Base-by-base conservation (phyloP, 495 filamentous ascomycete genomes). In the Penicillium verhagenii region DNA sequence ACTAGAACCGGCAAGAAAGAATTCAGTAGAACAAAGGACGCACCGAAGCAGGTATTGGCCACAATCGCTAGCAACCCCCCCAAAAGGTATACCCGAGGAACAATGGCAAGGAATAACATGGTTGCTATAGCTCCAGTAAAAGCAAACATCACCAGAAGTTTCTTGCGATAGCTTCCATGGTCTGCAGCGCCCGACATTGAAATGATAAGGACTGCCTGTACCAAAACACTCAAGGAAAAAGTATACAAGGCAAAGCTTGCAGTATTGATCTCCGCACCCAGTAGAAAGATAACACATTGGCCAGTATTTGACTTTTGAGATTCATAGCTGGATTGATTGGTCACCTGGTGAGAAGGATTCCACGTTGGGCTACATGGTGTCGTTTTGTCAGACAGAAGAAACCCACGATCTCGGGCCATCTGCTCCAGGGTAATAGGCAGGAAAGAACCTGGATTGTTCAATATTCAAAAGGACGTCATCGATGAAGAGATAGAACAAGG, bases 241-340 rank as follows among this genome's bases (percentile, higher is more conserved):
- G 90, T 96, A 74, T 97, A 98, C 88, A 98, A 92, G 53, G 95
- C 94, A 70, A 97, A 97, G 73, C 90, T 95, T 16, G 94, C 92
- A 9, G 94, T 96, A 72, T 96, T 97, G 65, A 98, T 86, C 59
- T 96, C 88, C 50, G 83, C 70, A 5, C 94, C 94, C 40, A 96
- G 71, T 8, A 98, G 71, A 52, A 85, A 82, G 60, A 97, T 81
- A 47, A 97, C 76, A 62, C 94, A 98, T 64, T 95, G 91, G 24
- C 81, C 81, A n/a, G 64, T 50, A 29, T 72, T 66, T 38, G 60
- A 63, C 49, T 50, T 52, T 48, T 53, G 46, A 20, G 69, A 65
- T 37, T 69, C 66, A 62, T 63, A 65, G 48, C 59, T 46, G 56
- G 48, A 16, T 60, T 47, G 60, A 33, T 38, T 37, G 44, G 50